A percentile compares a stretch with the other conserved stretches of the same genome.
Conservation (phyloP, 768 basidiomycete genomes). For the Leccinum fibrillosum region DNA sequence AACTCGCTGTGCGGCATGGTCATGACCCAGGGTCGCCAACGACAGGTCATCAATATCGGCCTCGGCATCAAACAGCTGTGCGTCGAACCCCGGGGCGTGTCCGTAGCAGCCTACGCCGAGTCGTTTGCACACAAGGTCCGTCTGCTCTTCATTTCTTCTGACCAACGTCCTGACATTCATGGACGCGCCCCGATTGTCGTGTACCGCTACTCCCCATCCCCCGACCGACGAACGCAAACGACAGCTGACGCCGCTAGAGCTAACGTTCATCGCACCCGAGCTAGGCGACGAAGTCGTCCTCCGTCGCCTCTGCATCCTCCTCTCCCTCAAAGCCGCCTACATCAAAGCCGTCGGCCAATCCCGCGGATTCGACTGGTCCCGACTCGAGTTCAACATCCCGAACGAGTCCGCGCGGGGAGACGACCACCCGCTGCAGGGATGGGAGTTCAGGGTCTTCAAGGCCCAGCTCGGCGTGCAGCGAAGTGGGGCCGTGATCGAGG, state of each 20-base stretch:
- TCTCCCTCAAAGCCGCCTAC: slow-evolving; percentile 79
- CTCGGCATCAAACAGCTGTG: slow-evolving; percentile 70
- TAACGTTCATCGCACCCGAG: slow-evolving; percentile 48
- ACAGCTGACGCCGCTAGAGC: slow-evolving; percentile 50
- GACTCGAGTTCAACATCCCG: slow-evolving; percentile 78
- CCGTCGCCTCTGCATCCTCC: slow-evolving; percentile 71
- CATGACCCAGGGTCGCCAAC: slow-evolving; percentile 75
- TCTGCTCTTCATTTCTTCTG: neutral
- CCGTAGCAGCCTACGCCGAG: slow-evolving; percentile 64
- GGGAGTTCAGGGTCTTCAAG: slow-evolving; percentile 84
- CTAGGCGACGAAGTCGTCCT: slow-evolving; percentile 62
- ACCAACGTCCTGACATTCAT: neutral
- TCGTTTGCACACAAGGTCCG: slow-evolving; percentile 73
- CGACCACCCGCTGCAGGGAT: slow-evolving; percentile 65
- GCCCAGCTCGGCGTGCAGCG: slow-evolving; percentile 69
- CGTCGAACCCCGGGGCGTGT: slow-evolving; percentile 57
- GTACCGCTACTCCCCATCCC: no score
- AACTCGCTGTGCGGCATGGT: slow-evolving; percentile 78
- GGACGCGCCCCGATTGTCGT: neutral
- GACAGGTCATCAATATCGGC: slow-evolving; percentile 78
- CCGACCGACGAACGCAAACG: no score
- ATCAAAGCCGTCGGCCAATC: slow-evolving; percentile 83
- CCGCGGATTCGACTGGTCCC: slow-evolving; percentile 74
- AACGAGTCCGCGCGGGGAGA: slow-evolving; percentile 62
- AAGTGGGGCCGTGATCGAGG: slow-evolving; percentile 48